Conservation (phyloP, 495 filamentous ascomycete species). For the Tuber microsphaerosporum region DNA sequence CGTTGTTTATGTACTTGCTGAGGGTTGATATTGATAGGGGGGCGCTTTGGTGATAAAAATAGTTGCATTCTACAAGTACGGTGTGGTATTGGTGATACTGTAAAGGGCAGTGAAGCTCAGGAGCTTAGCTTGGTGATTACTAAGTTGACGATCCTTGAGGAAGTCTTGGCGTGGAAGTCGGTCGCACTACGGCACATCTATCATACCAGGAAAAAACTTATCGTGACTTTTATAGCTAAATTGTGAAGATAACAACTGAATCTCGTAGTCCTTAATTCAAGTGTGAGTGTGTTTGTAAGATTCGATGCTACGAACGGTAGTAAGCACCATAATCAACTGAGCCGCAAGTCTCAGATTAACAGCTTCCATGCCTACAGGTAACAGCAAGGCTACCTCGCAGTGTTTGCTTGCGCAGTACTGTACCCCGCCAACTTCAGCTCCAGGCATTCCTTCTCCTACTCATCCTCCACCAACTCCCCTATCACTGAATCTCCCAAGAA, state of each 20-base stretch:
- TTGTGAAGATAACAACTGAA: background rate
- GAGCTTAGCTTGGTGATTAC: background rate
- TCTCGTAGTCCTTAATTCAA: background rate
- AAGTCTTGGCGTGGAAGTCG: background rate
- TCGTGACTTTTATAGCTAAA: background rate
- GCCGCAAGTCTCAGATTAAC: background rate
- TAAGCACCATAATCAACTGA: background rate
- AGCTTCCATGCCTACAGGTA: background rate
- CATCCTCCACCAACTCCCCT: background rate
- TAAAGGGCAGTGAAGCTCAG: background rate
- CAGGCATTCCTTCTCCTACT: background rate
- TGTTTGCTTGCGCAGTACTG: too few species aligned
- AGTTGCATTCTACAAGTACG: background rate
- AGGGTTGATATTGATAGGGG: background rate
- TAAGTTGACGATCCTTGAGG: background rate
- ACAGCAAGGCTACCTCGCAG: too few species aligned
- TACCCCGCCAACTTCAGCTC: background rate
- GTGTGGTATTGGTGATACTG: background rate
- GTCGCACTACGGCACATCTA: background rate
- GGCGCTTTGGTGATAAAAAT: conserved; percentile 2
- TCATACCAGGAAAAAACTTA: background rate
- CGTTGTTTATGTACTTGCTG: background rate
- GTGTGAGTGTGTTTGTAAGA: background rate
- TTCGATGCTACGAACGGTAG: background rate
- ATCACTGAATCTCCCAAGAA: conserved; percentile 2